Base-by-base conservation (phyloP, 2,329 filamentous ascomycete species). In the Fusarium humuli region DNA sequence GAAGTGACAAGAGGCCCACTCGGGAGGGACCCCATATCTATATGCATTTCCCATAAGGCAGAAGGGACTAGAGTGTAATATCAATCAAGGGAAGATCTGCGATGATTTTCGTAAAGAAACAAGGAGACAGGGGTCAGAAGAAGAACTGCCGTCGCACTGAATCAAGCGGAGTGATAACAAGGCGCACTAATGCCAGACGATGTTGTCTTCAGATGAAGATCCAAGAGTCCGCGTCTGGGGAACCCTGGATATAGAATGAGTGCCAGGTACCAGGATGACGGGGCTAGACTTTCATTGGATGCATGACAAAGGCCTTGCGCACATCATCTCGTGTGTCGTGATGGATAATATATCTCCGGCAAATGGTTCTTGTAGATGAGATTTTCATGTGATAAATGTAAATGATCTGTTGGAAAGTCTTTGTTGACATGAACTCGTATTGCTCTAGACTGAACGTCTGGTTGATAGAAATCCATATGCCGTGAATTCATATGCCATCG, bases 141-240 rank as follows among this genome's bases (percentile, higher is more conserved):
- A 16, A 37, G 27, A 49, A 60, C 42, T 37, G 44, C 30, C 56
- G 25, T 37, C 37, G 44, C 22, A 61, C 34, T 40, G 30, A 67
- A 37, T 67, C n/a, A 47, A 57, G 46, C 25, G 34, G 32, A 56
- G 40, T 46, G 41, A 12, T 30, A 44, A 22, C 4, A 32, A 13
- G 6, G 58, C 4, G 18, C 27, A 18, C 53, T 27, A 41, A 50
- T 18, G 37, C 32, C 10, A 29, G 23, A 48, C 44, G 1, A 41
- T 16, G 48, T 47, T 7, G 59, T 23, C 34, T 44, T 37, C 34
- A 61, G 34, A 47, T 69, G 65, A 32, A 65, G 59, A 69, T 69
- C 65, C 18, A 16, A 20, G 13, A 61, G 58, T 44, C 52, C 12
- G 48, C 49, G 20, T 41, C 59, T 44, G 65, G 53, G 50, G 65